Conservation (phyloP, 371 early-diverging fungal genomes). For the Encephalitozoon hellem region DNA sequence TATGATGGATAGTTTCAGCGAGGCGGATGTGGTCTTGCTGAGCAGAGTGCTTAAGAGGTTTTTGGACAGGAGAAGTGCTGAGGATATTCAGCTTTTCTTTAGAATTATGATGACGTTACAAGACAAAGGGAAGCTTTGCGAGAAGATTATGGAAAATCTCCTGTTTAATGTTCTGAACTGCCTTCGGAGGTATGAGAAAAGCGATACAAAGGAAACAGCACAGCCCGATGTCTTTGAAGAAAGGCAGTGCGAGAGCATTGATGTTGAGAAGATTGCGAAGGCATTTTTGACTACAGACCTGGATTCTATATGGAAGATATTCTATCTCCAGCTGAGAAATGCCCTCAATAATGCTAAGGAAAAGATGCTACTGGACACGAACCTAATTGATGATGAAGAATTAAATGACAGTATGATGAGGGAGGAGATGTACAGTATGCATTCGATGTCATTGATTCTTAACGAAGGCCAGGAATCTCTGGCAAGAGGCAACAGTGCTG, state of each 20-base stretch:
- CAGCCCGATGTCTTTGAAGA: background rate
- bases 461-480: background rate
- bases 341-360: background rate
- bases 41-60: slow-evolving; percentile 1
- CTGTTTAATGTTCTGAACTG: slow-evolving; percentile 7
- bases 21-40: background rate
- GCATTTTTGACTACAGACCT: slow-evolving; percentile 19
- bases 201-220: background rate
- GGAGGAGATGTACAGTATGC: background rate
- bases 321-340: slow-evolving; percentile 20
- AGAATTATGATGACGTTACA: slow-evolving; percentile 24
- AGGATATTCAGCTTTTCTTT: slow-evolving; percentile 24
- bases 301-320: slow-evolving; percentile 22
- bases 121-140: slow-evolving; percentile 18
- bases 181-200: background rate
- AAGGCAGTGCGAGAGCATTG: background rate
- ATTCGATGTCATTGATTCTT: background rate
- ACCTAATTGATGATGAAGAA: background rate
- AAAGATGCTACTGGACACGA: background rate
- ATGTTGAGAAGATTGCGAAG: slow-evolving; percentile 1
- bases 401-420: background rate
- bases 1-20: background rate
- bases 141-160: slow-evolving; percentile 24
- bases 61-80: background rate
- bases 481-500: background rate